phyloP scores from a whole-genome alignment of 2,329 filamentous ascomycete species.

The Blumeriella jaapii region DNA sequence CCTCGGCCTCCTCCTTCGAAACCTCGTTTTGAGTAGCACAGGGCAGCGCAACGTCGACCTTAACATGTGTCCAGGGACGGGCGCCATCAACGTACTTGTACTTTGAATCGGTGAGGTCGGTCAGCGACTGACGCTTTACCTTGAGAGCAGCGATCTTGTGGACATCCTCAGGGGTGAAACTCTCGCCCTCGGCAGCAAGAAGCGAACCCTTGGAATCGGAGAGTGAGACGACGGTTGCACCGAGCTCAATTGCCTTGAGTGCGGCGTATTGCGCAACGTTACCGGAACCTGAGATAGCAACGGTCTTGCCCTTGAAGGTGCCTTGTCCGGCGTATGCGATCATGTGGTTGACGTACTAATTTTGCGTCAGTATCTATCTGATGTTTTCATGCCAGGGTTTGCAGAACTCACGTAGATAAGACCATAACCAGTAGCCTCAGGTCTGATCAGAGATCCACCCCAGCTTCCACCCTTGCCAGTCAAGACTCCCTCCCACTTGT shows the following conservation, averaged over 20 bases:
- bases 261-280: constrained; percentile 98
- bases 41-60: constrained; percentile 84
- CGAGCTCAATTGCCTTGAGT: constrained; percentile 92
- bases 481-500: constrained; percentile 90
- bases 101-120: constrained; percentile 57
- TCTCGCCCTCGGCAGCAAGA: constrained; percentile 17
- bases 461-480: constrained; percentile 91
- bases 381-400: not conserved
- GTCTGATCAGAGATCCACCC: constrained; percentile 89
- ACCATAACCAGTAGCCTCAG: constrained; percentile 94
- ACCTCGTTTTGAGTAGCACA: constrained; percentile 98
- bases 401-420: constrained; percentile 62
- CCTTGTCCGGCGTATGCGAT: constrained; percentile 82
- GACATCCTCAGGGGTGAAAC: constrained; percentile 72
- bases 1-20: constrained; percentile 77
- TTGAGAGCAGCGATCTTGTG: constrained; percentile 73
- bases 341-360: constrained; percentile 79
- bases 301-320: constrained; percentile 79
- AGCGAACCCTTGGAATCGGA: constrained; percentile 85
- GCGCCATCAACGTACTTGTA: constrained; percentile 83
- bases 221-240: constrained; percentile 81
- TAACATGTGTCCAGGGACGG: constrained; percentile 83
- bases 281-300: constrained; percentile 91
- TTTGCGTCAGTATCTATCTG: too few relatives aligned
- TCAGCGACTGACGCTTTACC: constrained; percentile 73